Base-by-base conservation (phyloP, 306 rosid species). In the Trichosanthes cucumerina region DNA sequence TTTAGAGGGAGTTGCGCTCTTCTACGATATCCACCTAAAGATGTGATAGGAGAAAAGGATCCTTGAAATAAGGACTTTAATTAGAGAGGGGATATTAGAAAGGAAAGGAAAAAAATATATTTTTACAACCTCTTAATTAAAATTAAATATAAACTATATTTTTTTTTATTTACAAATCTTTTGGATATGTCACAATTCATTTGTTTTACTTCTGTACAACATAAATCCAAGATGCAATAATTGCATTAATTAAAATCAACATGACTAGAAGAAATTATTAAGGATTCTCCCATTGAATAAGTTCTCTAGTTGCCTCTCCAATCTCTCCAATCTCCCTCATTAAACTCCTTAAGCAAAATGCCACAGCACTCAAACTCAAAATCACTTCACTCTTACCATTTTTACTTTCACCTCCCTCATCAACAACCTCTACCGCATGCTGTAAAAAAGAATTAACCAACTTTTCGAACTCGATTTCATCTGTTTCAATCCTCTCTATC, bases 341-440 rank as follows among this genome's bases (percentile, higher is more conserved):
- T 7, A 81, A 74, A 26, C 56, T 44, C 36, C n/a, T 81, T 58
- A 85, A 75, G 68, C 88, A 83, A 62, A 87, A 87, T 0, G 82
- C 91, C 6, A 88, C 5, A 43, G 86, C 84, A 54, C 85, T 78
- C 83, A 85, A 84, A 72, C 83, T 83, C 78, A 90, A 26, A 71
- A 86, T 88, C 47, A 64, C 57, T 41, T 88, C 87, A 76, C 88
- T 84, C 80, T 80, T 86, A 41, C 76, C 18, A 75, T 87, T 90
- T 33, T 83, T 68, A 75, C 43, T 75, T 36, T 76, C 85, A 75
- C 14, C 75, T 64, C 21, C 78, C n/a, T 77, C 77, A 74, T 80
- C 91, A 72, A 81, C 81, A 75, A 78, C 81, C 77, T 76, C 85
- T 26, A 39, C 81, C 33, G 85, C 81, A 43, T 64, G 66, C 46